A percentile compares a stretch with the other conserved stretches of the same genome.
Evolutionary conservation across 495 filamentous ascomycete species (phyloP).

Genomic region (Aspergillus sclerotioniger): DNA sequence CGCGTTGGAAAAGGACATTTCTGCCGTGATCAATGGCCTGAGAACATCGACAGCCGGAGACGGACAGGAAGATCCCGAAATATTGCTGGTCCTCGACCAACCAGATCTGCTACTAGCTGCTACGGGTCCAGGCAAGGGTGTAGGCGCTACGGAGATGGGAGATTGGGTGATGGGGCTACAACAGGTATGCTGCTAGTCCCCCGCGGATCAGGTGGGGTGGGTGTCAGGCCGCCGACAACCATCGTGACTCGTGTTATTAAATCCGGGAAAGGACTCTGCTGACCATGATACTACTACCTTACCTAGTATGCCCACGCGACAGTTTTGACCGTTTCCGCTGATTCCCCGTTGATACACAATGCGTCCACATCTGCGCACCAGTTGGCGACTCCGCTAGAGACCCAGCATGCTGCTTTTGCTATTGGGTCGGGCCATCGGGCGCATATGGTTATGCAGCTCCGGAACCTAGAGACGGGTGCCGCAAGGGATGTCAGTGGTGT

Average conservation of each 20-base stretch:
- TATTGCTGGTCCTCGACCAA: slow-evolving; percentile 50
- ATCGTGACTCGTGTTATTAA: not conserved
- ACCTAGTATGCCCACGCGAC: slow-evolving; percentile 52
- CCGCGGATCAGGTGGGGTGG: not conserved
- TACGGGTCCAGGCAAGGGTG: slow-evolving; percentile 34
- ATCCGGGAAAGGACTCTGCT: slow-evolving; percentile 1
- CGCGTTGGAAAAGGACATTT: slow-evolving; percentile 39
- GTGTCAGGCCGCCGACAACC: not conserved
- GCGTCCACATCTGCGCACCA: slow-evolving; percentile 29
- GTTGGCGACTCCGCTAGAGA: slow-evolving; percentile 57
- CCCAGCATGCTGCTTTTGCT: slow-evolving; percentile 66
- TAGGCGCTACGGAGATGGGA: slow-evolving; percentile 46
- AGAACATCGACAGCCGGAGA: slow-evolving; percentile 18
- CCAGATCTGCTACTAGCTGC: slow-evolving; percentile 52
- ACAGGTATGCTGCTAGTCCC: slow-evolving; percentile 30
- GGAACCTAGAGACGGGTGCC: slow-evolving; percentile 76
- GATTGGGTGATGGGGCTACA: slow-evolving; percentile 47
- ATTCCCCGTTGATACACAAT: slow-evolving; percentile 64
- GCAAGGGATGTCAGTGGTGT: slow-evolving; percentile 92
- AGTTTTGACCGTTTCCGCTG: slow-evolving; percentile 66
- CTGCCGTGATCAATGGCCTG: slow-evolving; percentile 31
- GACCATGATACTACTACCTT: not conserved
- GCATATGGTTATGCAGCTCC: slow-evolving; percentile 61
- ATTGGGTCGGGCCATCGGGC: slow-evolving; percentile 74
- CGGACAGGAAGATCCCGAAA: slow-evolving; percentile 24